Conservation (phyloP, 2,329 filamentous ascomycete species). For the Plectosphaerella plurivora region DNA sequence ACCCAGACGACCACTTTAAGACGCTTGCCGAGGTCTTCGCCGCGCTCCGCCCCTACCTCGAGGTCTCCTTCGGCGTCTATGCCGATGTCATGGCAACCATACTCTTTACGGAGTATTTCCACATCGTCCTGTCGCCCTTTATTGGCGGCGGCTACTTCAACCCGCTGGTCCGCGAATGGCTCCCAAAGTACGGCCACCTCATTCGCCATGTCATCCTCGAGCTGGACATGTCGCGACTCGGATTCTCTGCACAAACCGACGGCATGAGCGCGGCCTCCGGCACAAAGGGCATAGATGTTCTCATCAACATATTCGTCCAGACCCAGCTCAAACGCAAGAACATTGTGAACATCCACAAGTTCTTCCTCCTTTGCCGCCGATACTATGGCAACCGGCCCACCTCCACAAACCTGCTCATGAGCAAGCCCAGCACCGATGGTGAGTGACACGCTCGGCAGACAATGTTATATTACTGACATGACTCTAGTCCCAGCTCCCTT, state of each 20-base stretch:
- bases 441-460: conserved; percentile 1
- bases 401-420: conserved; percentile 1
- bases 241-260: conserved; percentile 13
- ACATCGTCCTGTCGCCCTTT: conserved; percentile 33
- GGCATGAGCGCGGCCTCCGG: conserved; percentile 7
- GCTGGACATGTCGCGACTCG: conserved; percentile 32
- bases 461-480: not conserved
- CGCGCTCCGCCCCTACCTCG: conserved; percentile 17
- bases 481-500: conserved; percentile 13
- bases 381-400: conserved; percentile 19
- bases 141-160: conserved; percentile 20
- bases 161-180: conserved; percentile 28
- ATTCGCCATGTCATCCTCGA: conserved; percentile 33
- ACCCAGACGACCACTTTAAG: conserved; percentile 28
- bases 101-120: conserved; percentile 28
- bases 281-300: conserved; percentile 16
- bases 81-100: conserved; percentile 30
- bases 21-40: conserved; percentile 19
- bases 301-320: conserved; percentile 22
- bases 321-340: conserved; percentile 15
- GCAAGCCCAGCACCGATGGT: not conserved
- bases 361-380: conserved; percentile 28
- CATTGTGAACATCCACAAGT: conserved; percentile 14
- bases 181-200: conserved; percentile 27
- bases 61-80: conserved; percentile 28